Evolutionary conservation across 345 rosid species (phyloP), one percentile per base, ranked within the genome.

Genomic region (Eucalyptus pauciflora): DNA sequence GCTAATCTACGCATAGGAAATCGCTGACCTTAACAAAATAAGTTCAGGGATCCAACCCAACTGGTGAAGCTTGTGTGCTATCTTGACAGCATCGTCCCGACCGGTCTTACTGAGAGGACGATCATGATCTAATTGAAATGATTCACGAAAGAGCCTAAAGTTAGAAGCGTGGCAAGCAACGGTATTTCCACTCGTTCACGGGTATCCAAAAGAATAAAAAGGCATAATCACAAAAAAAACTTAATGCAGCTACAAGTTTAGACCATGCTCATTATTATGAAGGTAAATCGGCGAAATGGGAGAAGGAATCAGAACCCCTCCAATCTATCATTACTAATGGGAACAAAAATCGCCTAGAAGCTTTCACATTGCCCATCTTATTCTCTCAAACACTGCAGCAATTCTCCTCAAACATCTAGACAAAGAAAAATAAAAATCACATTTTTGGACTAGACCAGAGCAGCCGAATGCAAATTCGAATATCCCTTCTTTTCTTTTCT

Each of bases 11-110:
- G 5, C 51, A 87, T 51, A 8, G 37, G 45, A 37, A 80, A 87
- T n/a, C 13, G 8, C 64, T 64, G 49, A 96, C 99, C 99, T 98
- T 31, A 93, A 94, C 83, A 98, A 93, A 88, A 98, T 96, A 89
- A 98, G 96, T 89, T 96, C 94, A 88, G 99, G 99, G 86, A 96
- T 93, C 99, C 99, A 96, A 86, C 96, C 98, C 89, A 97, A 88
- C n/a, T 93, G 88, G 24, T 93, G 92, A 89, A 98, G 98, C 93
- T 94, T 95, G 49, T 89, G 90, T 76, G 99, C 93, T 43, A 98
- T 91, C 88, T 92, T 88, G 46, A 92, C 93, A 51, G 99, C 97
- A 90, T 96, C 98, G 4, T 88, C 94, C 88, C 86, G 90, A 51
- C 99, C 99, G 10, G 91, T 60, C 90, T 94, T 92, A 87, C 95